A percentile compares a stretch with the other conserved stretches of the same genome.
Evolutionary conservation across 1,284 basidiomycete species (phyloP).

Genomic region (Ustilago esculenta): DNA sequence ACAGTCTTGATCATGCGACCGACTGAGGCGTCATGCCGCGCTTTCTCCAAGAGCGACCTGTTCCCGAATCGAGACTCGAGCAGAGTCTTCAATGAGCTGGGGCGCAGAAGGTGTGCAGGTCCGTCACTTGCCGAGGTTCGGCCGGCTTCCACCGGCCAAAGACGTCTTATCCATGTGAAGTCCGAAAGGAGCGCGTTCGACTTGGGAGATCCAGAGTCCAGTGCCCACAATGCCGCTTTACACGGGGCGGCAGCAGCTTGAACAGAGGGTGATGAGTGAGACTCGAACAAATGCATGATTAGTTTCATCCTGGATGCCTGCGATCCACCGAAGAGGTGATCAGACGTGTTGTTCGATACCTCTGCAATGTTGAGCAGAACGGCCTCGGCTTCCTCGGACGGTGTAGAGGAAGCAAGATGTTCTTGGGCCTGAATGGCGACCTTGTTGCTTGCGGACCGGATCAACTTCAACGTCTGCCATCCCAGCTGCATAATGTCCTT

Average conservation of each 20-base stretch:
- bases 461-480: slow-evolving; percentile 33
- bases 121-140: slow-evolving; percentile 16
- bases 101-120: slow-evolving; percentile 39
- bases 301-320: slow-evolving; percentile 18
- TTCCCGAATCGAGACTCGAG: slow-evolving; percentile 38
- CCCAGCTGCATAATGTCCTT: slow-evolving; percentile 33
- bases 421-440: slow-evolving; percentile 5
- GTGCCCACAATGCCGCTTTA: slow-evolving; percentile 32
- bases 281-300: slow-evolving; percentile 29
- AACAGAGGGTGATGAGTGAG: slow-evolving; percentile 10
- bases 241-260: slow-evolving; percentile 30
- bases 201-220: slow-evolving; percentile 9
- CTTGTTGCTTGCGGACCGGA: slow-evolving; percentile 24
- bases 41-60: slow-evolving; percentile 28
- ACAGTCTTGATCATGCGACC: slow-evolving; percentile 35
- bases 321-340: slow-evolving; percentile 6
- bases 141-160: slow-evolving; percentile 15
- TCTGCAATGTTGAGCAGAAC: slow-evolving; percentile 30
- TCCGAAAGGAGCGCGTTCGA: slow-evolving; percentile 26
- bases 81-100: slow-evolving; percentile 20
- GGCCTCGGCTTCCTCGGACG: slow-evolving; percentile 17
- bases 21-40: slow-evolving; percentile 31
- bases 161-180: slow-evolving; percentile 34
- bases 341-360: slow-evolving; percentile 24
- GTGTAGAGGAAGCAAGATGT: not conserved